These are phyloP conservation scores for Arthroderma sp. DNA, from an alignment of 2,329 filamentous ascomycete genomes.

Conservation along the genomic window DNA sequence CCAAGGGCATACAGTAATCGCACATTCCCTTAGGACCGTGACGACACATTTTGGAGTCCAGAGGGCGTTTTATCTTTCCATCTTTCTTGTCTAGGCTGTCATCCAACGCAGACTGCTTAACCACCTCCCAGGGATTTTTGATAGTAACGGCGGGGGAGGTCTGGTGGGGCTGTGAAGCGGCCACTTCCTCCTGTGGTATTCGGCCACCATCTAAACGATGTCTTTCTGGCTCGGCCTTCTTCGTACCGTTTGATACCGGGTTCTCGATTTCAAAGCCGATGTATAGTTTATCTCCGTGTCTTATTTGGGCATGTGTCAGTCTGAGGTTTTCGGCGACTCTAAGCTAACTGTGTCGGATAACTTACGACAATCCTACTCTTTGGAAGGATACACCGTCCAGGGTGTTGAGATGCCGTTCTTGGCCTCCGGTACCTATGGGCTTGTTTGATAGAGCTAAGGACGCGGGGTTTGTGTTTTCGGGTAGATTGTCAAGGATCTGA, in stretches of 20 bases:
- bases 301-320: constrained; percentile 20
- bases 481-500: constrained; percentile 48
- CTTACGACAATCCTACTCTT: constrained; percentile 44
- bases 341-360: constrained; percentile 8
- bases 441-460: constrained; percentile 48
- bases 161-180: constrained; percentile 45
- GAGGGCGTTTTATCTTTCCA: constrained; percentile 71
- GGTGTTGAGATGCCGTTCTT: constrained; percentile 39
- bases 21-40: constrained; percentile 98
- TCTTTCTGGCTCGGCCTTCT: constrained; percentile 14
- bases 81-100: constrained; percentile 73
- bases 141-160: constrained; percentile 48
- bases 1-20: constrained; percentile 94
- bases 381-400: constrained; percentile 43
- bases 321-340: constrained; percentile 9
- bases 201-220: constrained; percentile 27
- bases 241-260: constrained; percentile 37
- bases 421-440: constrained; percentile 42
- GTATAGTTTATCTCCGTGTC: constrained; percentile 85
- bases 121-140: constrained; percentile 85
- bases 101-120: constrained; percentile 77
- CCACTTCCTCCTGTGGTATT: constrained; percentile 39
- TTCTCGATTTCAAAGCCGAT: constrained; percentile 59
- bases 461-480: constrained; percentile 39
- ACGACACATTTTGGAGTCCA: constrained; percentile 76